Conservation (phyloP, 2,329 filamentous ascomycete species). For the Shiraia bambusicola region DNA sequence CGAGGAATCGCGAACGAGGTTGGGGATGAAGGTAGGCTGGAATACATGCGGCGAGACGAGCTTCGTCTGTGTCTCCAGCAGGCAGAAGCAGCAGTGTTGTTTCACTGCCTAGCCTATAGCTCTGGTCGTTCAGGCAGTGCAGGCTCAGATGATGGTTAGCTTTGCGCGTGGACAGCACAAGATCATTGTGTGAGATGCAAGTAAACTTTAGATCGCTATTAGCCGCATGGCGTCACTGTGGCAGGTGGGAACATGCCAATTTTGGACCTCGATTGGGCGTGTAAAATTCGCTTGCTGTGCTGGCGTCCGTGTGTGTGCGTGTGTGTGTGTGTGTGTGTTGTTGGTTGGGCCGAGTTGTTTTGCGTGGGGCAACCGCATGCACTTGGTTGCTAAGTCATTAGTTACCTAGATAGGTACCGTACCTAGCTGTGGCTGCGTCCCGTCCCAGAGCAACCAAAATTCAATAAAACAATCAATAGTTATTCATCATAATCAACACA, state of each 20-base stretch:
- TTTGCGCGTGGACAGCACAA: slow-evolving; percentile 26
- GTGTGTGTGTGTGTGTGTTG: slow-evolving; percentile 19
- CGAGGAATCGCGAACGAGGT: slow-evolving; percentile 3
- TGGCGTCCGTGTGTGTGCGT: slow-evolving; percentile 18
- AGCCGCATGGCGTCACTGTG: slow-evolving; percentile 24
- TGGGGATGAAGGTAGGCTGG: not conserved
- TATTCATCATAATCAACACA: no score
- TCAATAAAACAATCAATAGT: not conserved
- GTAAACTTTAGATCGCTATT: slow-evolving; percentile 18
- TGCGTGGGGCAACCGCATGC: slow-evolving; percentile 15
- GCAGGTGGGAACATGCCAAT: slow-evolving; percentile 9
- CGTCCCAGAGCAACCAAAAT: slow-evolving; percentile 1
- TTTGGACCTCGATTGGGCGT: slow-evolving; percentile 17
- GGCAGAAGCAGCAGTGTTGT: slow-evolving; percentile 19
- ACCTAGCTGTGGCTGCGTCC: slow-evolving; percentile 13
- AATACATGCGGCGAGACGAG: not conserved
- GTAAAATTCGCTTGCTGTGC: slow-evolving; percentile 15
- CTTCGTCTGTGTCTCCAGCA: slow-evolving; percentile 3
- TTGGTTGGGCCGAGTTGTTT: slow-evolving; percentile 21
- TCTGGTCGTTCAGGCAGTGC: slow-evolving; percentile 31
- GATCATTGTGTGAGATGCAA: slow-evolving; percentile 26
- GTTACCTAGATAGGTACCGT: no score
- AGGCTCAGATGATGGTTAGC: slow-evolving; percentile 33
- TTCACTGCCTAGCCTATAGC: slow-evolving; percentile 23
- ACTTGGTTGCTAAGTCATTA: no score